Base-by-base conservation (phyloP, 2,329 filamentous ascomycete species). In the Akanthomyces muscarius region DNA sequence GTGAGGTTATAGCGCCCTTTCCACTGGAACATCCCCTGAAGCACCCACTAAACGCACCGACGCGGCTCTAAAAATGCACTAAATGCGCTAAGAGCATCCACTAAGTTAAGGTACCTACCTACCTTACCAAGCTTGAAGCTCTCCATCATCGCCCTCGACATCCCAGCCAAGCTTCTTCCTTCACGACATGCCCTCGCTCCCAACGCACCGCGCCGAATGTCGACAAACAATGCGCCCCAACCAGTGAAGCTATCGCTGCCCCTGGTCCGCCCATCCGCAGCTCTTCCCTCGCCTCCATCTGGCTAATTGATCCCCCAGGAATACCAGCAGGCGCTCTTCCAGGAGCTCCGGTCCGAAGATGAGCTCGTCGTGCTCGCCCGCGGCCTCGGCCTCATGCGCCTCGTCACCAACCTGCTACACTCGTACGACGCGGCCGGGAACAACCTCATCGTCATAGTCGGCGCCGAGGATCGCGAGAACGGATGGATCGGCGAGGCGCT, bases 291-390 rank as follows among this genome's bases (percentile, higher is more conserved):
- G 54, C 51, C 28, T 50, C 30, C 38, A 48, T 44, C 25, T 2
- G 7, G 45, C 70, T 72, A 62, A 68, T 60, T 23, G 52, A 45
- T 58, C n/a, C 28, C 28, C 47, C 62, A 89, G 87, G 83, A 92
- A 82, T 99, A 96, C 76, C 95, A 99, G 80, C 93, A 98, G 80
- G 89, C 91, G 72, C 86, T 98, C 71, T 98, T 98, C 80, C 91
- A 90, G 74, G 90, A 95, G 78, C 86, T 96, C 68, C 89, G 92
- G 66, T 81, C 87, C 65, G 91, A 97, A 79, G 95, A 99, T 90
- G 90, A 96, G 76, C 88, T 99, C 67, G 89, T 98, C 70, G 83
- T 99, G 61, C 85, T 98, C 62, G 95, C 94, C 48, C 90, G 92
- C 60, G 95, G 95, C 69, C 88, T 99, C 54, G 95, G 95, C 69